Percentiles rank a stretch among this genome's conserved stretches.
Conservation (phyloP, 2,329 filamentous ascomycete species). For the Neofusicoccum sp. region DNA sequence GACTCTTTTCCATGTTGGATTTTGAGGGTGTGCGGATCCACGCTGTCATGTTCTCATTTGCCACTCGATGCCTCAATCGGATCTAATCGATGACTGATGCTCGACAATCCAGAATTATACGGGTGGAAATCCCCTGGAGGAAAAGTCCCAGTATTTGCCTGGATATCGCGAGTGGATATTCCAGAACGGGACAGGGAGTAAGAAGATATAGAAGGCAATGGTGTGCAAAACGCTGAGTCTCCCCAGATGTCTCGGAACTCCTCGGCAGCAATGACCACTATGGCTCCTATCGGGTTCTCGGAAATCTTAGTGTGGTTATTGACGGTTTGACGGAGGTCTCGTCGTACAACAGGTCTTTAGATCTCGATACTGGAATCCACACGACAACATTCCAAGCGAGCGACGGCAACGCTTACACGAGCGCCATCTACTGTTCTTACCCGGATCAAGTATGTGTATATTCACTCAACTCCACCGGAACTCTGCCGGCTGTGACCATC, state of each 20-base stretch:
- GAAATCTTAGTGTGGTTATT: slow-evolving; percentile 49
- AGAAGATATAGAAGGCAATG: slow-evolving; percentile 27
- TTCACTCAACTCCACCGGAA: slow-evolving; percentile 31
- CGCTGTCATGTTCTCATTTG: too few species aligned
- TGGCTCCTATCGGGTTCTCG: slow-evolving; percentile 52
- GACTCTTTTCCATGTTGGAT: too few species aligned
- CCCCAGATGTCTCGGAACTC: slow-evolving; percentile 42
- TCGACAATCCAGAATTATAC: slow-evolving; percentile 50
- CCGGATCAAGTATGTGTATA: slow-evolving; percentile 48
- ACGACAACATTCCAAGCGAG: slow-evolving; percentile 31
- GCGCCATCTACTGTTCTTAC: slow-evolving; percentile 49
- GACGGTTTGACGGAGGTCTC: slow-evolving; percentile 32
- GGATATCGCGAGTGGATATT: slow-evolving; percentile 53
- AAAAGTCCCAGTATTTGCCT: slow-evolving; percentile 40
- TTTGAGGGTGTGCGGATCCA: too few species aligned
- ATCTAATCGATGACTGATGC: too few species aligned
- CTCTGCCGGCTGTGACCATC: slow-evolving; percentile 47
- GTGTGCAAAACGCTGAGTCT: slow-evolving; percentile 24
- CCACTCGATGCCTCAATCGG: too few species aligned
- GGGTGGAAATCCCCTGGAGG: slow-evolving; percentile 50
- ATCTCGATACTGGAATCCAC: slow-evolving; percentile 48
- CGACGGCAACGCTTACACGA: slow-evolving; percentile 37
- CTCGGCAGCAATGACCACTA: slow-evolving; percentile 45
- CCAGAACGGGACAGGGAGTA: slow-evolving; percentile 40
- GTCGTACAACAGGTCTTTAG: slow-evolving; percentile 46